Evolutionary conservation across 306 rosid genomes (phyloP).

Genomic region (Albizia julibrissin): DNA sequence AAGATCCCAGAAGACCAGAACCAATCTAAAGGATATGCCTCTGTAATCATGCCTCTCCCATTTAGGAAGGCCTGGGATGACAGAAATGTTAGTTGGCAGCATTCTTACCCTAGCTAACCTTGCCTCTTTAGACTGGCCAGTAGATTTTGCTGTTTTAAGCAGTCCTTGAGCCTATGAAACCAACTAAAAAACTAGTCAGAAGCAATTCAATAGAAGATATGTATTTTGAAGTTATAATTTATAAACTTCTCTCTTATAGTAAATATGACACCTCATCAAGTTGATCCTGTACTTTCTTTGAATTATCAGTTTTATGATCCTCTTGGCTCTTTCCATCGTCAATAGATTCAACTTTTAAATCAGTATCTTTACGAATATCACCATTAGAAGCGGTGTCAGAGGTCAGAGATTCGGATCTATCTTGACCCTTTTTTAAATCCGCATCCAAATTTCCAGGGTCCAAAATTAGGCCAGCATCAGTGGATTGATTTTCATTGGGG

Average conservation of each 20-base stretch:
- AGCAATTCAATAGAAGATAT: constrained; percentile 31
- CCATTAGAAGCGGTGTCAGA: constrained; percentile 40
- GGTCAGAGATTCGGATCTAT: constrained; percentile 48
- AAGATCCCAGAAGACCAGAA: constrained; percentile 24
- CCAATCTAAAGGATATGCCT: constrained; percentile 26
- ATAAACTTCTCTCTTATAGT: constrained; percentile 27
- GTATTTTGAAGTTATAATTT: constrained; percentile 2
- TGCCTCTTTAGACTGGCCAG: constrained; percentile 98
- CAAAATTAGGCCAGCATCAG: constrained; percentile 43
- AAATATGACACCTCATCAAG: constrained; percentile 83
- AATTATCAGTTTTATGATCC: constrained; percentile 56
- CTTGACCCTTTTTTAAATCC: constrained; percentile 44
- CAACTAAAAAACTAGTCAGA: constrained; percentile 68
- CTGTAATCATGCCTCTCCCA: constrained; percentile 16
- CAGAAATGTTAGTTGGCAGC: constrained; percentile 22
- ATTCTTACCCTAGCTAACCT: constrained; percentile 93
- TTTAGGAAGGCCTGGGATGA: constrained; percentile 23
- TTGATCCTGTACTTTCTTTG: constrained; percentile 70
- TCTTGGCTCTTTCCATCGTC: constrained; percentile 47
- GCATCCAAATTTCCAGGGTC: constrained; percentile 46
- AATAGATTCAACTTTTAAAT: constrained; percentile 45
- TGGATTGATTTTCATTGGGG: constrained; percentile 44
- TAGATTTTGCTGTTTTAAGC: constrained; percentile 81
- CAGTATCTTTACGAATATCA: constrained; percentile 46
- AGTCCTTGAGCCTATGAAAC: constrained; percentile 88